Conservation (phyloP, 176 grass and related monocot genomes). For the Carex kokanica region DNA sequence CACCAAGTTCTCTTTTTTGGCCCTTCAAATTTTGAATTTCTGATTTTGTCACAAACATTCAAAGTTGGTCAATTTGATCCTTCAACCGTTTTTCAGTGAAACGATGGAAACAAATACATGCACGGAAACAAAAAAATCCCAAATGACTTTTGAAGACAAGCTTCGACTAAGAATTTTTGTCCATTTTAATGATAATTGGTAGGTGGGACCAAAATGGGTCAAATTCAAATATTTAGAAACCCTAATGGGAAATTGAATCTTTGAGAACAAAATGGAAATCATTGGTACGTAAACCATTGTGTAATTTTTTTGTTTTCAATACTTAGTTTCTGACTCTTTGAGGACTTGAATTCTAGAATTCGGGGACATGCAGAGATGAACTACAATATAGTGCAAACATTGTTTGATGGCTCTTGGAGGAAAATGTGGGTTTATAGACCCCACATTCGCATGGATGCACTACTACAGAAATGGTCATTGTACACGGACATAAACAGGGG, state of each 20-base stretch:
- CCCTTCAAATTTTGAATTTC: conserved; percentile 14
- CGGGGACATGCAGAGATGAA: conserved; percentile 71
- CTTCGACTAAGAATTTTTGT: not conserved
- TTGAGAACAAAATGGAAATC: not conserved
- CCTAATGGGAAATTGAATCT: not conserved
- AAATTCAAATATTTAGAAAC: not conserved
- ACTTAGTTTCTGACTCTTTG: not conserved
- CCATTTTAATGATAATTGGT: not conserved
- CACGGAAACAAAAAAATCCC: not conserved
- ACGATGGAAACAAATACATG: not conserved
- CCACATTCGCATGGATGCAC: conserved; percentile 66
- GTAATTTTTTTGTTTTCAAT: not conserved
- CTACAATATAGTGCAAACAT: conserved; percentile 46
- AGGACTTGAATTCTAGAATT: conserved; percentile 40
- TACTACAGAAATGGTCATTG: no score
- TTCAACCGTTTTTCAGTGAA: not conserved
- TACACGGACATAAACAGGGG: no score
- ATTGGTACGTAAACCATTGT: not conserved
- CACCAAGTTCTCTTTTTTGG: not conserved
- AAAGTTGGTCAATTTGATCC: not conserved
- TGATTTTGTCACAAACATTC: conserved; percentile 7
- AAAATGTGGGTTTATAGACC: conserved; percentile 95
- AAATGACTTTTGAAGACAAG: not conserved
- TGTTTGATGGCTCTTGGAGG: conserved; percentile 92
- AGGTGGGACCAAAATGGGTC: not conserved